Evolutionary conservation across 192 early-diverging fungal genomes (phyloP).

Genomic region (Coemansia sp.): DNA sequence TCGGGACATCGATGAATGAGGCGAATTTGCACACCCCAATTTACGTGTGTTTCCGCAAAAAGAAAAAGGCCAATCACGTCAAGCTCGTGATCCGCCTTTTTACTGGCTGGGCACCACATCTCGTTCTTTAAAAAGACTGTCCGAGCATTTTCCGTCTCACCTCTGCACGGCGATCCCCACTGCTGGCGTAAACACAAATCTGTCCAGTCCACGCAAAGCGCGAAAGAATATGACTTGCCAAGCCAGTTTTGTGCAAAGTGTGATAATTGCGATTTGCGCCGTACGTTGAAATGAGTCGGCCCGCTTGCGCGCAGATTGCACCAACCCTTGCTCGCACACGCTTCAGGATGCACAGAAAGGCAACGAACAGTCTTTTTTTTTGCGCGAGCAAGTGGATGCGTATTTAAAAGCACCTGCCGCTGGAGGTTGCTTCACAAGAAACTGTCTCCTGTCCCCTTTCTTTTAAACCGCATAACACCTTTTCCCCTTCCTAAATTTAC

Average conservation of each 20-base stretch:
- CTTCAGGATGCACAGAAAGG: background rate
- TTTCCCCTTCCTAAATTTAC: background rate
- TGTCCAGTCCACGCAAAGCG: background rate
- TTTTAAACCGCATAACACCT: background rate
- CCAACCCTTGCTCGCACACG: background rate
- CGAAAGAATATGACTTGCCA: background rate
- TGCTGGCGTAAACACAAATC: background rate
- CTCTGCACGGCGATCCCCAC: background rate
- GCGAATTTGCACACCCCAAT: background rate
- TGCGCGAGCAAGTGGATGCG: background rate
- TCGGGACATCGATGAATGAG: background rate
- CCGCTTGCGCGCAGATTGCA: background rate
- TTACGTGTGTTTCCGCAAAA: background rate
- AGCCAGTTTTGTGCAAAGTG: background rate
- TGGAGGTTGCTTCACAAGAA: background rate
- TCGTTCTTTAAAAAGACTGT: background rate
- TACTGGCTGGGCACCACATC: background rate
- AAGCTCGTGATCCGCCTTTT: background rate
- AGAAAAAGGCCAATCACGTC: background rate
- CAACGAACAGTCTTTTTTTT: background rate
- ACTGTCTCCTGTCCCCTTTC: background rate
- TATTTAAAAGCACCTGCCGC: background rate
- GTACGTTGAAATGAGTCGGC: background rate
- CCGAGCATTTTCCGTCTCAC: slow-evolving; percentile 3
- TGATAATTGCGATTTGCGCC: slow-evolving; percentile 2